Base-by-base conservation (phyloP, 1,139 yeast genomes). In the Hansenula sp. region DNA sequence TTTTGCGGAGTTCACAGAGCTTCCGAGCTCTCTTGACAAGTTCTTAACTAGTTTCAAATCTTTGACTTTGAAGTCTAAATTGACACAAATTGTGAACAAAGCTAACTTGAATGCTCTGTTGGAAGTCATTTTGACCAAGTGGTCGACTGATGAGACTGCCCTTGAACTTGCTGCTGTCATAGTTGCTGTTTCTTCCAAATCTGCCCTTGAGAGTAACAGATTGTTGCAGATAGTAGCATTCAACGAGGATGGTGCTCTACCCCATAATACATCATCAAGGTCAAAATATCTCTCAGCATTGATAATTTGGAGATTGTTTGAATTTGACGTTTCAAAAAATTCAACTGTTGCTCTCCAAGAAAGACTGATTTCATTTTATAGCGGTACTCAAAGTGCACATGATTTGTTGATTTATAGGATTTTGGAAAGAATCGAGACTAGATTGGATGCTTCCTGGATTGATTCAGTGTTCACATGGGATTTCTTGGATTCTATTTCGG, bases 391-490 rank as follows among this genome's bases (percentile, higher is more conserved):
- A 5, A 62, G 76, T 15, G 68, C 81, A 2, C 79, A 77, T 37
- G 98, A 91, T 59, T 59, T 78, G 41, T 51, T 89, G 2, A 59
- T 91, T 29, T 77, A 85, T 47, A 62, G 68, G 3, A 62, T 86
- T 3, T 59, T 91, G 40, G 68, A 71, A 43, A 60, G 62, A 11
- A 68, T 88, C 33, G 98, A 91, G 61, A 57, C 76, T 0, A 66
- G 68, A 6, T 56, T 72, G 11, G 67, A 72, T 15, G 55, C 54
- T 3, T 67, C 79, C 9, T 87, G 96, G 96, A 68, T 83, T 13
- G 70, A 72, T 43, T 62, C 64, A 41, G 80, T 86, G 11, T 67
- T 72, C 38, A 68, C 74, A 35, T 88, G 96, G 95, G 90, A 84
- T 42, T 74, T 84, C 41, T 60, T 68, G 12, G 73, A 77, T 27